A percentile compares a stretch with the other conserved stretches of the same genome.
phyloP scores from a whole-genome alignment of 2,329 filamentous ascomycete genomes.

The Mycogone perniciosa region DNA sequence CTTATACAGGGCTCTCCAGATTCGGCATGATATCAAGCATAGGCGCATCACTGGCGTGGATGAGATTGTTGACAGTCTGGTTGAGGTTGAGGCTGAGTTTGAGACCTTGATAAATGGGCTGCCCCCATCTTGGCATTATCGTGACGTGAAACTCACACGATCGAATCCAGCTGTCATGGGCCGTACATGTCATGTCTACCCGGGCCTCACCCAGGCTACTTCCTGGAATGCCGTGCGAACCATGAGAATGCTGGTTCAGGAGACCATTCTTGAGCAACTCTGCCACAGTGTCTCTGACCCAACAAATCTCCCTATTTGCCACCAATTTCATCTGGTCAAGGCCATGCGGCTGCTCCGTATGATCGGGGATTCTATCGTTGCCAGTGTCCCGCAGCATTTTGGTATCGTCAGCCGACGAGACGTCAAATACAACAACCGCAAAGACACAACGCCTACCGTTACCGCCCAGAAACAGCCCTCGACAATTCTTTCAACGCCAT shows the following conservation, averaged over 20 bases:
- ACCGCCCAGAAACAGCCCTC: constrained; percentile 23
- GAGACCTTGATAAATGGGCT: constrained; percentile 32
- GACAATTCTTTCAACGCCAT: constrained; percentile 24
- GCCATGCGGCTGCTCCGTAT: constrained; percentile 32
- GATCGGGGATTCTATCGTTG: constrained; percentile 37
- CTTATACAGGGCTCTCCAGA: constrained; percentile 39
- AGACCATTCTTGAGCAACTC: constrained; percentile 41
- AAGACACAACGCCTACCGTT: constrained; percentile 20
- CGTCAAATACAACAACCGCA: constrained; percentile 20
- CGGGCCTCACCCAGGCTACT: constrained; percentile 37
- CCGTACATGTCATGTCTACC: constrained; percentile 39
- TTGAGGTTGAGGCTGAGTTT: constrained; percentile 38
- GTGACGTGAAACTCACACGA: constrained; percentile 32
- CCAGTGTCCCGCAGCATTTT: constrained; percentile 44
- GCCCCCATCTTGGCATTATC: constrained; percentile 37
- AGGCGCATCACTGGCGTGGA: constrained; percentile 31
- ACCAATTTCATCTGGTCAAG: constrained; percentile 32
- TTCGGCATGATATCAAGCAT: constrained; percentile 40
- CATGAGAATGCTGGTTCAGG: constrained; percentile 41
- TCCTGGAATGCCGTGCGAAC: constrained; percentile 44
- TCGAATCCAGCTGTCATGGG: constrained; percentile 37
- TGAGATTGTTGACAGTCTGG: constrained; percentile 30
- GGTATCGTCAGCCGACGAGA: constrained; percentile 39
- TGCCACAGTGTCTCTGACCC: constrained; percentile 27
- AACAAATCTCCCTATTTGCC: constrained; percentile 22